A percentile compares a stretch with the other conserved stretches of the same genome.
These are phyloP conservation scores for Ensete ventricosum DNA, from an alignment of 176 grass and related monocot species.

Conservation along the genomic window DNA sequence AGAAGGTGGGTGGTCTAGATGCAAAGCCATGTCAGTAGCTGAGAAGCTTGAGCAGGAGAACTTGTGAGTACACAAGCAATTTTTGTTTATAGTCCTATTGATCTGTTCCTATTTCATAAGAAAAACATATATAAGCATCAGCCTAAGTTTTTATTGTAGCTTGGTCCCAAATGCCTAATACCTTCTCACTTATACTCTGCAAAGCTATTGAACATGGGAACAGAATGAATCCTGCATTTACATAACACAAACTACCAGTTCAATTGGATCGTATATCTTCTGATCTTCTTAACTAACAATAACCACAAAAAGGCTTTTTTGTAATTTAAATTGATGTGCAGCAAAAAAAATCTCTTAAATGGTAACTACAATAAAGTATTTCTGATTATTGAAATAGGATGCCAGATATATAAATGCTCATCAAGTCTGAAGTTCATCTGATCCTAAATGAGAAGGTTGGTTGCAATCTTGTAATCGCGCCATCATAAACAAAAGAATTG, in stretches of 20 bases:
- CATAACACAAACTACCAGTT: too few relatives aligned
- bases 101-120: not conserved
- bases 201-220: not conserved
- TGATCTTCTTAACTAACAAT: not conserved
- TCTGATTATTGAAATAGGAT: not conserved
- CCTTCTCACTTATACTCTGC: not conserved
- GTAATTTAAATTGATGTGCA: not conserved
- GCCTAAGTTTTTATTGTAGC: not conserved
- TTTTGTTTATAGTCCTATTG: not conserved
- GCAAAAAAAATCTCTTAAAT: not conserved
- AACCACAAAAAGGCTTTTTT: not conserved
- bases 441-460: not conserved
- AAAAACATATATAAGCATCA: not conserved
- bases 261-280: not conserved
- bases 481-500: not conserved
- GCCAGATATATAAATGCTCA: not conserved
- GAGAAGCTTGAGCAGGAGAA: constrained; percentile 97
- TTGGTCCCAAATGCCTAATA: not conserved
- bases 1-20: constrained; percentile 65
- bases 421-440: not conserved
- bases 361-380: not conserved
- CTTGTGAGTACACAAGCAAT: constrained; percentile 49
- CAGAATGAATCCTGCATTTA: constrained; percentile 1
- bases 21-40: constrained; percentile 75
- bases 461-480: not conserved